Percentiles rank a stretch among this genome's conserved stretches.
Conservation (phyloP, 2,329 filamentous ascomycete genomes). For the Fusarium avenaceum region DNA sequence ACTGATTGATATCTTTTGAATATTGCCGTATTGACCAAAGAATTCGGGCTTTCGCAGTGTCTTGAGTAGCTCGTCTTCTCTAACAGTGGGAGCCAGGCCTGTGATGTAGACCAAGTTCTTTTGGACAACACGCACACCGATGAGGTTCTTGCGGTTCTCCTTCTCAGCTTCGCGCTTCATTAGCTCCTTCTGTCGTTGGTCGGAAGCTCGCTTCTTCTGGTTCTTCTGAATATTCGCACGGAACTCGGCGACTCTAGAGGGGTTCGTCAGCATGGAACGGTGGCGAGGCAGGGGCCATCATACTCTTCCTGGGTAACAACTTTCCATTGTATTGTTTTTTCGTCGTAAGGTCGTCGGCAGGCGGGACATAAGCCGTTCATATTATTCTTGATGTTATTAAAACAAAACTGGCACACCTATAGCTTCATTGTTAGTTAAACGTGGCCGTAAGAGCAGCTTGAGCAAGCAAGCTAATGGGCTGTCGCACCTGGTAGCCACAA, state of each 20-base stretch:
- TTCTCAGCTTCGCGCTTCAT: slow-evolving; percentile 97
- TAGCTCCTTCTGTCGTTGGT: slow-evolving; percentile 90
- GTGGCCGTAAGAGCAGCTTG: slow-evolving; percentile 33
- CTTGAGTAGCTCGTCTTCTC: slow-evolving; percentile 91
- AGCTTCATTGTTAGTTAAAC: slow-evolving; percentile 41
- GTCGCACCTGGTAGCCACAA: slow-evolving; percentile 91
- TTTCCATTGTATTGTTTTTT: slow-evolving; percentile 97
- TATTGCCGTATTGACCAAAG: slow-evolving; percentile 98
- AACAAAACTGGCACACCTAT: slow-evolving; percentile 99
- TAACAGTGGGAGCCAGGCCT: slow-evolving; percentile 89
- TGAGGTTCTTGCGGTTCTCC: slow-evolving; percentile 93
- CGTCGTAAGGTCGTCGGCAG: slow-evolving; percentile 93
- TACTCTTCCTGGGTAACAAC: slow-evolving; percentile 96
- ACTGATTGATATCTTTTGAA: slow-evolving; percentile 98
- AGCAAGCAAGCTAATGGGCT: not conserved
- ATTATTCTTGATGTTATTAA: slow-evolving; percentile 98
- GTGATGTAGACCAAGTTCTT: slow-evolving; percentile 99
- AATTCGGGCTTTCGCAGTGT: slow-evolving; percentile 92
- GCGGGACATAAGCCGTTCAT: slow-evolving; percentile 98
- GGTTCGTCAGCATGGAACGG: slow-evolving; percentile 39
- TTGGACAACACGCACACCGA: slow-evolving; percentile 94
- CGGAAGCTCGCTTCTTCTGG: slow-evolving; percentile 89
- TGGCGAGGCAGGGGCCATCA: slow-evolving; percentile 53
- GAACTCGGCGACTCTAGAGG: slow-evolving; percentile 76
- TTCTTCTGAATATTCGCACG: slow-evolving; percentile 86